Conservation (phyloP, 257 asterid species). For the Solanum okadae region DNA sequence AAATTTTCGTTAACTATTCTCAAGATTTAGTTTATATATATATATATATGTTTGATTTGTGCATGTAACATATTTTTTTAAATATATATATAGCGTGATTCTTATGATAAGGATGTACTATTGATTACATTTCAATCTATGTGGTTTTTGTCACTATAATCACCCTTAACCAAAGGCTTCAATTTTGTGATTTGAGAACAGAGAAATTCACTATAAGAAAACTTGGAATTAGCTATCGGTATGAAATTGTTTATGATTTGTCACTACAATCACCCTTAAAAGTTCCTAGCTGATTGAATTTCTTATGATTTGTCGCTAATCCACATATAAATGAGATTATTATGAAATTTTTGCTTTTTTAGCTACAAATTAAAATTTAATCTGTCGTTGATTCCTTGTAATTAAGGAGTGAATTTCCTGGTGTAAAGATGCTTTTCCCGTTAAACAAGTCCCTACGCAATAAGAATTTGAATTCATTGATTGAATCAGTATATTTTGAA, state of each 20-base stretch:
- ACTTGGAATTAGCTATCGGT: background rate
- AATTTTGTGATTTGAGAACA: background rate
- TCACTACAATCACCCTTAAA: no score
- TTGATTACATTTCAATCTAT: background rate
- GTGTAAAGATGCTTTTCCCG: background rate
- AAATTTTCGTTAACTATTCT: no score
- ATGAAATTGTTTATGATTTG: no score
- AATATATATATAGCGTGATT: background rate
- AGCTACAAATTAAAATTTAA: background rate
- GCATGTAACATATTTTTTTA: background rate
- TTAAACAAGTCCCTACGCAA: background rate
- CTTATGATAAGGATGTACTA: background rate
- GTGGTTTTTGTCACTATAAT: background rate
- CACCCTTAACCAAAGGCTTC: background rate
- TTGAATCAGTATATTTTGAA: background rate
- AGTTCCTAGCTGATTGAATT: background rate
- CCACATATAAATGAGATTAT: background rate
- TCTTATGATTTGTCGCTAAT: no score
- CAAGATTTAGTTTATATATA: background rate
- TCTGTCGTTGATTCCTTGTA: background rate
- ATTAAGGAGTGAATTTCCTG: background rate
- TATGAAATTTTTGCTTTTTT: background rate
- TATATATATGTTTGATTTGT: background rate
- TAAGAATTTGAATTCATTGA: background rate
- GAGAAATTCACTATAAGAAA: background rate